A percentile compares a stretch with the other conserved stretches of the same genome.
Conservation (phyloP, 192 early-diverging fungal species). For the Gryganskiella cystojenkinii region DNA sequence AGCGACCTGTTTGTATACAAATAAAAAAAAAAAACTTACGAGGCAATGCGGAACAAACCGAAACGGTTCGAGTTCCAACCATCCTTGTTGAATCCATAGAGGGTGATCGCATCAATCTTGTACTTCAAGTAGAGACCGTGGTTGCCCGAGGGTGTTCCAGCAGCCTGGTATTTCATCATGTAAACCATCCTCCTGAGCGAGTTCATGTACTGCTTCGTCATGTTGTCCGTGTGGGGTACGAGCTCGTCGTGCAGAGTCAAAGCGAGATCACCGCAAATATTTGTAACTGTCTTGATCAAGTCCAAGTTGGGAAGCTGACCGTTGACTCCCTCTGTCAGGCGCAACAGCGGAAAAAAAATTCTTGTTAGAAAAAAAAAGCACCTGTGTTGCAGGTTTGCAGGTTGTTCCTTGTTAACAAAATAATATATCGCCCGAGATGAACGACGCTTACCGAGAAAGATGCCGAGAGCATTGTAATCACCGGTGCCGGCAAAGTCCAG, state of each 20-base stretch:
- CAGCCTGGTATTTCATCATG: slow-evolving; percentile 73
- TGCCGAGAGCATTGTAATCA: slow-evolving; percentile 72
- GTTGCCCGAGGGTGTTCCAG: slow-evolving; percentile 73
- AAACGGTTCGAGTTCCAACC: slow-evolving; percentile 46
- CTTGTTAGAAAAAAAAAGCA: background rate
- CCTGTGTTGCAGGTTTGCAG: background rate
- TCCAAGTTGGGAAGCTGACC: slow-evolving; percentile 95
- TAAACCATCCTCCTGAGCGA: slow-evolving; percentile 60
- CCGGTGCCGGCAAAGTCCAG: slow-evolving; percentile 83
- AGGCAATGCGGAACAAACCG: slow-evolving; percentile 61
- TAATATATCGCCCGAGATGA: background rate
- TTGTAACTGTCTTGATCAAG: slow-evolving; percentile 80
- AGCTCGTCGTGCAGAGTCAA: slow-evolving; percentile 68
- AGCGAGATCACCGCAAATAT: slow-evolving; percentile 62
- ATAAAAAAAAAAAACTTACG: slow-evolving; percentile 40
- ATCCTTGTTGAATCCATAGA: slow-evolving; percentile 59
- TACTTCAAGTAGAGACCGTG: slow-evolving; percentile 81
- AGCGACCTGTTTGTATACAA: background rate
- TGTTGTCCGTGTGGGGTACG: slow-evolving; percentile 25
- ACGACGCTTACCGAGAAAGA: slow-evolving; percentile 71
- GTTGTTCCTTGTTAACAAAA: background rate
- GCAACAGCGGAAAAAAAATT: background rate
- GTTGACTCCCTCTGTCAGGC: slow-evolving; percentile 77
- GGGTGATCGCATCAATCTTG: slow-evolving; percentile 82
- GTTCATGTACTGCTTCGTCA: slow-evolving; percentile 54